Evolutionary conservation across 2,329 filamentous ascomycete genomes (phyloP).

Genomic region (Aspergillus pseudoglaucus): DNA sequence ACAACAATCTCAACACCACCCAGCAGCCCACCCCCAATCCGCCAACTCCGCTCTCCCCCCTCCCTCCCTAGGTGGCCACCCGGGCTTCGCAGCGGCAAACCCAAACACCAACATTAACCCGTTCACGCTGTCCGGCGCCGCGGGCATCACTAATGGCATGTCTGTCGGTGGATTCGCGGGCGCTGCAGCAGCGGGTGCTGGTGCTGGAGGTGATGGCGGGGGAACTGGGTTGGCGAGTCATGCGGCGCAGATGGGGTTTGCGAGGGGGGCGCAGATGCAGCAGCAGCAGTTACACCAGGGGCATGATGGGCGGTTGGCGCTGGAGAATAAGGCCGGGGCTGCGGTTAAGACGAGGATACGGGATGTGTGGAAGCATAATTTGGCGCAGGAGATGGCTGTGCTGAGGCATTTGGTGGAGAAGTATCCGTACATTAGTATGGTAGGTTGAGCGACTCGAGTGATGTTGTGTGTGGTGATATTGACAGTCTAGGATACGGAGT

Average conservation of each 20-base stretch:
- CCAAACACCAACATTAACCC: slow-evolving; percentile 63
- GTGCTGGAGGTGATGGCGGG: slow-evolving; percentile 47
- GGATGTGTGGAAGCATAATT: slow-evolving; percentile 91
- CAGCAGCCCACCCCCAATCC: slow-evolving; percentile 37
- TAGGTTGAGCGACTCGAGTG: slow-evolving; percentile 41
- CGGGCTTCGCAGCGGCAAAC: slow-evolving; percentile 58
- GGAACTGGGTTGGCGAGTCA: slow-evolving; percentile 74
- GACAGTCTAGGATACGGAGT: slow-evolving; percentile 75
- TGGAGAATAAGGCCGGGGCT: slow-evolving; percentile 48
- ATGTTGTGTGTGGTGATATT: slow-evolving; percentile 4
- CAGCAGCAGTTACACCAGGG: slow-evolving; percentile 47
- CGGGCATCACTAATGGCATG: slow-evolving; percentile 46
- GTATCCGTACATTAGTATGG: slow-evolving; percentile 97
- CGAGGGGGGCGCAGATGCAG: slow-evolving; percentile 63
- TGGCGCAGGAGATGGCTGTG: slow-evolving; percentile 82
- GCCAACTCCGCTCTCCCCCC: slow-evolving; percentile 46
- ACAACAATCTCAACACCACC: slow-evolving; percentile 43
- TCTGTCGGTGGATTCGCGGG: slow-evolving; percentile 52
- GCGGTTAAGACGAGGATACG: slow-evolving; percentile 73
- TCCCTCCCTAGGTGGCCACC: slow-evolving; percentile 58
- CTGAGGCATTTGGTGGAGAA: slow-evolving; percentile 78
- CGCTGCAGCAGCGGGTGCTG: slow-evolving; percentile 22
- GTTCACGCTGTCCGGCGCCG: slow-evolving; percentile 50
- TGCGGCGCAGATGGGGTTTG: slow-evolving; percentile 80
- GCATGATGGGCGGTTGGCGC: slow-evolving; percentile 48